phyloP scores from a whole-genome alignment of 106 monocot species.

The Apostasia shenzhenica region DNA sequence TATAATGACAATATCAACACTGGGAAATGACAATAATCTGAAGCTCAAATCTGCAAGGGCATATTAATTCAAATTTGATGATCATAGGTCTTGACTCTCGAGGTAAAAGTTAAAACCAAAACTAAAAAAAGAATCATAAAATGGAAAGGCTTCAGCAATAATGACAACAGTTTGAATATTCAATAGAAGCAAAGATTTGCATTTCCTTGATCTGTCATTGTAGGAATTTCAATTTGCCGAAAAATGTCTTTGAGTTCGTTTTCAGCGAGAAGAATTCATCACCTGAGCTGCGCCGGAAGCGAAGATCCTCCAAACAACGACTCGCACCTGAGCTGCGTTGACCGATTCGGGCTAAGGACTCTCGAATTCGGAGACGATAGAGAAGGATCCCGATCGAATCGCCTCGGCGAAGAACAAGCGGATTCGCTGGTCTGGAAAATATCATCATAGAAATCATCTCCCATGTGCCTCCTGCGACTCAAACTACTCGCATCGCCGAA shows the following conservation, averaged over 20 bases:
- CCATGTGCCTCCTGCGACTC: conserved; percentile 23
- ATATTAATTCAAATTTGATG: no score
- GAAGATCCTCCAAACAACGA: conserved; percentile 5
- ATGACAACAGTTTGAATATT: no score
- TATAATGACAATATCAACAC: no score
- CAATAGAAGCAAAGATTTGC: no score
- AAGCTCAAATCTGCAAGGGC: no score
- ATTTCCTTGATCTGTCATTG: no score
- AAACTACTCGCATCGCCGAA: conserved; percentile 44
- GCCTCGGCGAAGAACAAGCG: conserved; percentile 31
- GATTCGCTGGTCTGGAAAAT: conserved; percentile 49
- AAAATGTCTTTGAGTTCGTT: not conserved
- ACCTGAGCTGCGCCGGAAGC: conserved; percentile 32
- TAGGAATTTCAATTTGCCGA: no score
- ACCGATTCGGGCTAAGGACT: conserved; percentile 35
- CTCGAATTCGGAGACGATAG: conserved; percentile 32
- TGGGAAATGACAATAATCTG: no score
- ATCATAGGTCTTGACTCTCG: no score
- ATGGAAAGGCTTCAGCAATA: no score
- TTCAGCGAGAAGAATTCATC: not conserved
- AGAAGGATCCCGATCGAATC: conserved; percentile 18
- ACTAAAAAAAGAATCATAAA: no score
- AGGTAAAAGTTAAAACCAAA: no score
- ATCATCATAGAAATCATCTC: conserved; percentile 51
- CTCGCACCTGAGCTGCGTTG: conserved; percentile 13